Conservation (phyloP, 23 red algal species). For the Pyropia yezoensis region DNA sequence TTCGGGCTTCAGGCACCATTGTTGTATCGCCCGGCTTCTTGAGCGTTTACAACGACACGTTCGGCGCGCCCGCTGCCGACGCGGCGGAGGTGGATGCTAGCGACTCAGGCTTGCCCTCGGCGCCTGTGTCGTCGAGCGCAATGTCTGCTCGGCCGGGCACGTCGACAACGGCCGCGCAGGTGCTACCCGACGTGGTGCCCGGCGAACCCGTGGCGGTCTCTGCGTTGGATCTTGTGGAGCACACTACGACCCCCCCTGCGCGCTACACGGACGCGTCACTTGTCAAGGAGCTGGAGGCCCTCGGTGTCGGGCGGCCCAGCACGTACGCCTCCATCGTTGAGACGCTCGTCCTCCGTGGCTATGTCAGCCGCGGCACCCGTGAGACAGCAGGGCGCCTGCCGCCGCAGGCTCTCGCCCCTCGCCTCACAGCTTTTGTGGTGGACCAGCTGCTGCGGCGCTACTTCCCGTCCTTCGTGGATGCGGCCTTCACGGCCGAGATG, state of each 20-base stretch:
- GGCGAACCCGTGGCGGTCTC: slow-evolving; percentile 13
- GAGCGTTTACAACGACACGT: slow-evolving; percentile 17
- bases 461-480: slow-evolving; percentile 83
- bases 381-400: slow-evolving; percentile 28
- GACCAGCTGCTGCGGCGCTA: slow-evolving; percentile 53
- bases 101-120: not conserved
- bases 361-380: slow-evolving; percentile 49
- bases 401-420: slow-evolving; percentile 49
- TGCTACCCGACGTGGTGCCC: slow-evolving; percentile 13
- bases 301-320: slow-evolving; percentile 90
- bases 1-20: slow-evolving; percentile 54
- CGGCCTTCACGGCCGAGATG: slow-evolving; percentile 84
- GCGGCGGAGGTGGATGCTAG: not conserved
- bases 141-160: too few species aligned
- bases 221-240: slow-evolving; percentile 10
- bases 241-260: slow-evolving; percentile 73
- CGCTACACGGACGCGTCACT: slow-evolving; percentile 91
- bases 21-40: slow-evolving; percentile 65
- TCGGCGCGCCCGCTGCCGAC: slow-evolving; percentile 1
- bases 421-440: slow-evolving; percentile 85
- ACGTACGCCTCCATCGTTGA: slow-evolving; percentile 94
- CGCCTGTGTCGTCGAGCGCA: too few species aligned
- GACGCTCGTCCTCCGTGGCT: slow-evolving; percentile 71
- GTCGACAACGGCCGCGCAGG: not conserved
- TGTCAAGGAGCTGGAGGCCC: slow-evolving; percentile 81